Evolutionary conservation across 2,329 filamentous ascomycete species (phyloP).

Genomic region (Calonectria crousiana): DNA sequence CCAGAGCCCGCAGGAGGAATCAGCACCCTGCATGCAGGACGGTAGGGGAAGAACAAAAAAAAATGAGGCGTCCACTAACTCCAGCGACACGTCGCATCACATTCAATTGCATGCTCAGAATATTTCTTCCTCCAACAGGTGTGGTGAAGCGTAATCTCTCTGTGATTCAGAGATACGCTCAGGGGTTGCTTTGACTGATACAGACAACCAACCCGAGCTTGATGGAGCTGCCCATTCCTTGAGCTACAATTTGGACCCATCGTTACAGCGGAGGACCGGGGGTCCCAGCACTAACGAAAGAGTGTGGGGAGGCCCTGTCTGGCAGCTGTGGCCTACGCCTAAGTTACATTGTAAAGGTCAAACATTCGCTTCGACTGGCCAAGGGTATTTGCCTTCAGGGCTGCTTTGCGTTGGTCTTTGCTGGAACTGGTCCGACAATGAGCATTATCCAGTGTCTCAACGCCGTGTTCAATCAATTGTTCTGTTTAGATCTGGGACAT

Average conservation of each 20-base stretch:
- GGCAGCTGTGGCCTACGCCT: not conserved
- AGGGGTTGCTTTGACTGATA: conserved; percentile 19
- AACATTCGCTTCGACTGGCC: not conserved
- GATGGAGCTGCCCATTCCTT: not conserved
- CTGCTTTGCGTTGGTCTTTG: not conserved
- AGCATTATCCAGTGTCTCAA: not conserved
- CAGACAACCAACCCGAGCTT: conserved; percentile 19
- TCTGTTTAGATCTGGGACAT: not conserved
- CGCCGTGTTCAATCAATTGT: not conserved
- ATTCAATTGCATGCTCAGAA: not conserved
- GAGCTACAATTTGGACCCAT: not conserved
- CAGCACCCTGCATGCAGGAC: not conserved
- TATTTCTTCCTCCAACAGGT: not conserved
- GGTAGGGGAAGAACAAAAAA: not conserved
- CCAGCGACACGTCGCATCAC: not conserved
- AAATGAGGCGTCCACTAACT: not conserved
- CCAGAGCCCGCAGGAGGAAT: not conserved
- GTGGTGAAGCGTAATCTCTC: conserved; percentile 16
- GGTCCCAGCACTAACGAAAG: not conserved
- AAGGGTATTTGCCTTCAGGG: not conserved
- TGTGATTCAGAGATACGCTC: not conserved
- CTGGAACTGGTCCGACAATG: not conserved
- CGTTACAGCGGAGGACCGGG: conserved; percentile 1
- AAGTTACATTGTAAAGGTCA: not conserved
- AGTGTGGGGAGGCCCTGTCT: conserved; percentile 17